Conservation (phyloP, 768 basidiomycete species). For the Ramaria sp. region DNA sequence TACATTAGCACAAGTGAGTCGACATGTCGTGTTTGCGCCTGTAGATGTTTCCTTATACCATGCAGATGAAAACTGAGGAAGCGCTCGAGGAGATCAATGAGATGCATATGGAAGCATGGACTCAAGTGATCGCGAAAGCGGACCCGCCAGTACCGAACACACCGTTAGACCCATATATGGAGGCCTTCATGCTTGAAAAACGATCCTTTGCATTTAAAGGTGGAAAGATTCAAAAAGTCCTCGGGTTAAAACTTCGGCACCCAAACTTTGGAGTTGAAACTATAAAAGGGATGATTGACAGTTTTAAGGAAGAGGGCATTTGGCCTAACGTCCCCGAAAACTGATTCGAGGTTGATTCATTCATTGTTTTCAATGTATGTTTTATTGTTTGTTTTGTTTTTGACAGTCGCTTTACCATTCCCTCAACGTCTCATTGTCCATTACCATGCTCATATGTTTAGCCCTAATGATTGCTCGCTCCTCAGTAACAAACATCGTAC, state of each 20-base stretch:
- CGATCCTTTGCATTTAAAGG: conserved; percentile 60
- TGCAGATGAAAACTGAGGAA: conserved; percentile 54
- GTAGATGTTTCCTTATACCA: not conserved
- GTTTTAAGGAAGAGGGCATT: conserved; percentile 65
- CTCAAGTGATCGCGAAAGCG: conserved; percentile 63
- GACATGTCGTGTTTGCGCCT: conserved; percentile 3
- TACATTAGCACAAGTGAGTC: conserved; percentile 50
- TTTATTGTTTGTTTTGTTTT: not conserved
- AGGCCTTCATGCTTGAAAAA: conserved; percentile 59
- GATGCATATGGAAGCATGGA: conserved; percentile 74
- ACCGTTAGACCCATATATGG: conserved; percentile 71
- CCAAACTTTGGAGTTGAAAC: conserved; percentile 53
- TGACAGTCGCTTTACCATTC: not conserved
- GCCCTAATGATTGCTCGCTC: no score
- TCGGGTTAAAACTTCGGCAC: conserved; percentile 54
- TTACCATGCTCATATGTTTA: not conserved
- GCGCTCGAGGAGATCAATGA: conserved; percentile 77
- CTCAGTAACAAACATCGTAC: no score
- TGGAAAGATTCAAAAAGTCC: conserved; percentile 58
- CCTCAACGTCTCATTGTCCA: not conserved
- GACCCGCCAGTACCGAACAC: conserved; percentile 62
- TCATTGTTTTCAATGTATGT: not conserved
- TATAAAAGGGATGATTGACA: conserved; percentile 61
- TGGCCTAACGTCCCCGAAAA: conserved; percentile 24
- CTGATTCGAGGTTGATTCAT: not conserved